Evolutionary conservation across 441 rosid species (phyloP).

Genomic region (Syzygium syzygioides): DNA sequence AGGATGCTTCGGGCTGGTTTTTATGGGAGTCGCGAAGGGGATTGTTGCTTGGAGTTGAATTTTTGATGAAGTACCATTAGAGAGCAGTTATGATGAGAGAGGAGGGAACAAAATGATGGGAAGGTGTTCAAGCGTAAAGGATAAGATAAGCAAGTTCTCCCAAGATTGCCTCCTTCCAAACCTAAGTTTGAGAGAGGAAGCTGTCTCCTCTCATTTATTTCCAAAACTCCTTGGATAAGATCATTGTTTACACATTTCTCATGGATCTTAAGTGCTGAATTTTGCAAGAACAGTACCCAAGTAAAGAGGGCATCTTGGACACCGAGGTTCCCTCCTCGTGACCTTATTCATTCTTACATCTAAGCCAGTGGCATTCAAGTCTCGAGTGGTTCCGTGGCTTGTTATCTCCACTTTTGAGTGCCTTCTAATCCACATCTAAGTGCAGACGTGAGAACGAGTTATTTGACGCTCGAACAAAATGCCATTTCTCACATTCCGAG

Average conservation of each 20-base stretch:
- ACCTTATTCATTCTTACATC: neutral
- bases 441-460: neutral
- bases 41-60: conserved; percentile 24
- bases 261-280: neutral
- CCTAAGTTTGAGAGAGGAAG: neutral
- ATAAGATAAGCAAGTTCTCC: neutral
- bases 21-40: conserved; percentile 26
- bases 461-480: neutral
- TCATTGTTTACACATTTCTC: neutral
- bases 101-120: conserved; percentile 23
- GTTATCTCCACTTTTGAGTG: neutral
- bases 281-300: neutral
- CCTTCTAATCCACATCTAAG: neutral
- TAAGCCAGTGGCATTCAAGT: neutral
- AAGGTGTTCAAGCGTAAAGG: neutral
- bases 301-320: neutral
- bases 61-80: neutral
- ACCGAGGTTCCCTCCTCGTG: neutral
- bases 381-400: neutral
- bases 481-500: neutral
- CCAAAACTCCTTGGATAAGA: neutral
- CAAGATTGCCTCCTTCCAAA: conserved; percentile 6
- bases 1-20: conserved; percentile 7
- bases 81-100: conserved; percentile 2
- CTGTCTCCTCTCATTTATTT: neutral